Percentiles rank a stretch among this genome's conserved stretches.
phyloP scores from a whole-genome alignment of 352 stramenopile genomes.

The Phytophthora cryptogea region DNA sequence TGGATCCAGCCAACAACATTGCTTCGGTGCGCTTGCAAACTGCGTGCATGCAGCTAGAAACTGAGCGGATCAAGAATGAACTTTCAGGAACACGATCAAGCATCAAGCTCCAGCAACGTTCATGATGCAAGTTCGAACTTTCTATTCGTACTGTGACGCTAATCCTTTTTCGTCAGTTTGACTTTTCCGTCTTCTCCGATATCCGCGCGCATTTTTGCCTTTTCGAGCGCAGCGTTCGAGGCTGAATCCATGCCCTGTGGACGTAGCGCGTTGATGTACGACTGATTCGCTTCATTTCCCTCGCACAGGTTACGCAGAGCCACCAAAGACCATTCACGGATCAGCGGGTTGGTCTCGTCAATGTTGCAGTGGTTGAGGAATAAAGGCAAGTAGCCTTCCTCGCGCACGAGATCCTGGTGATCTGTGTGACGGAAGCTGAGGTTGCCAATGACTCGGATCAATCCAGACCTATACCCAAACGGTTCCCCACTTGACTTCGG shows the following conservation, averaged over 20 bases:
- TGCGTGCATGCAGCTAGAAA: conserved; percentile 22
- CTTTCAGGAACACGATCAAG: conserved; percentile 8
- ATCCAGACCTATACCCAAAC: conserved; percentile 70
- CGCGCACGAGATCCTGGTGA: conserved; percentile 82
- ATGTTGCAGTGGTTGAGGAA: conserved; percentile 92
- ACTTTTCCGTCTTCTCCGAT: conserved; percentile 39
- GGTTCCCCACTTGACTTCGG: conserved; percentile 36
- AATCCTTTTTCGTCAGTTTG: conserved; percentile 25
- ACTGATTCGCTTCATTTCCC: conserved; percentile 76
- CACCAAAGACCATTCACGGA: conserved; percentile 91
- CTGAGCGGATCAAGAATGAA: conserved; percentile 13
- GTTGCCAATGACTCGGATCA: conserved; percentile 87
- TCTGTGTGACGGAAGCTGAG: conserved; percentile 67
- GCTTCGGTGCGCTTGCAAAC: conserved; percentile 25
- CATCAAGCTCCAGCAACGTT: not conserved
- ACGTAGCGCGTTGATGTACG: conserved; percentile 64
- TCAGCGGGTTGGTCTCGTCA: conserved; percentile 84
- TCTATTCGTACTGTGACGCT: not conserved
- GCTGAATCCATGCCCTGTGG: conserved; percentile 55
- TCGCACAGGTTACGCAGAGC: conserved; percentile 90
- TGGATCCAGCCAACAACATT: conserved; percentile 27
- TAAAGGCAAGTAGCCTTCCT: conserved; percentile 70
- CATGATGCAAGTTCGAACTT: not conserved
- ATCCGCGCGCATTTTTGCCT: conserved; percentile 38
- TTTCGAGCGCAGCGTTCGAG: conserved; percentile 32